Percentiles rank a stretch among this genome's conserved stretches.
Conservation (phyloP, 257 asterid genomes). For the Avicennia marina region DNA sequence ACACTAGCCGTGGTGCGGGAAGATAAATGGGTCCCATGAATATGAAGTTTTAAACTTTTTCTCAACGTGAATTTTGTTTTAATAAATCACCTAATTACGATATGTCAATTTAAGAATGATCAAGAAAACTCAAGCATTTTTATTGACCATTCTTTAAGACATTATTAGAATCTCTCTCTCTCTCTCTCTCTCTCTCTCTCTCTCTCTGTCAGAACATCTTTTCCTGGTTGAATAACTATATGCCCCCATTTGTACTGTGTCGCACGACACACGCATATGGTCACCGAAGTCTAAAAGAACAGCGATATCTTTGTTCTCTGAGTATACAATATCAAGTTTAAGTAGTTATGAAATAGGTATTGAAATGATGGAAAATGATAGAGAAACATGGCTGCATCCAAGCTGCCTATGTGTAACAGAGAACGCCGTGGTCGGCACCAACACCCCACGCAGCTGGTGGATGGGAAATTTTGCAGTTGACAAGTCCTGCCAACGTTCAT, state of each 20-base stretch:
- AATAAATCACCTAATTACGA: background rate
- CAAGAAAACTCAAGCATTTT: background rate
- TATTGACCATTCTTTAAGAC: background rate
- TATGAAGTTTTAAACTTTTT: background rate
- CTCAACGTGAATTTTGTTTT: background rate
- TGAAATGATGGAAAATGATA: background rate
- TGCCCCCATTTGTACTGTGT: background rate
- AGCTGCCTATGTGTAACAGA: constrained; percentile 3
- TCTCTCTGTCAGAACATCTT: no score
- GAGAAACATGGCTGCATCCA: constrained; percentile 1
- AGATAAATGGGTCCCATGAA: background rate
- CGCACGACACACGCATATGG: no score
- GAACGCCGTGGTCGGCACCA: background rate
- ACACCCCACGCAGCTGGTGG: background rate
- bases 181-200: background rate
- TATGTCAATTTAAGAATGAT: background rate
- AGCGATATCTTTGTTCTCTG: background rate
- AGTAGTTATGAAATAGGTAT: background rate
- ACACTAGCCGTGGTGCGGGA: background rate
- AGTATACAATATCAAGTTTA: background rate
- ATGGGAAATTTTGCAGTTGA: background rate
- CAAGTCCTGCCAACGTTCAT: background rate
- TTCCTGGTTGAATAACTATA: background rate
- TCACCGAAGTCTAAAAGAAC: background rate
- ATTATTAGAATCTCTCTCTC: no score